Conservation (phyloP, 202 grass and related monocot genomes). For the Elaeis oleifera region DNA sequence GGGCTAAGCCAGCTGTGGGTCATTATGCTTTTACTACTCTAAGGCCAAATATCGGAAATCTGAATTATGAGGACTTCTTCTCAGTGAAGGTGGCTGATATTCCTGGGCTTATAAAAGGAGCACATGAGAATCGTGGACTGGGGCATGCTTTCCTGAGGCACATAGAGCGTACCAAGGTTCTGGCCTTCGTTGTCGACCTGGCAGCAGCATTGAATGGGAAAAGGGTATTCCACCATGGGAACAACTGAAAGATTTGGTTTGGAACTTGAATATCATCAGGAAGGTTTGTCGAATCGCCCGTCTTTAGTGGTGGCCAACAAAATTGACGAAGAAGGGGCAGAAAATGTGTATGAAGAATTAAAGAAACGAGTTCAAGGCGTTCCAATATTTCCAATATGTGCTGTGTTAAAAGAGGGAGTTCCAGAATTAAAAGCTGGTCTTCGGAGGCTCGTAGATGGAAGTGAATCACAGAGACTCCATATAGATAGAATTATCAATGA, state of each 20-base stretch:
- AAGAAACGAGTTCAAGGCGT: constrained; percentile 55
- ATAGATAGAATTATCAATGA: constrained; percentile 44
- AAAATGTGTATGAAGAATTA: constrained; percentile 46
- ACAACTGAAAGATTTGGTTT: constrained; percentile 59
- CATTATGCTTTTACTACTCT: constrained; percentile 91
- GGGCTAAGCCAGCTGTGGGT: constrained; percentile 56
- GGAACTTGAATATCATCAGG: constrained; percentile 76
- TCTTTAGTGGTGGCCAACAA: constrained; percentile 85
- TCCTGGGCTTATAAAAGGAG: constrained; percentile 86
- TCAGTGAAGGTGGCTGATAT: constrained; percentile 87
- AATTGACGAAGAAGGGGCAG: constrained; percentile 77
- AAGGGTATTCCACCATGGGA: constrained; percentile 83
- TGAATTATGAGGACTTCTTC: constrained; percentile 71
- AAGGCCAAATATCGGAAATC: constrained; percentile 80
- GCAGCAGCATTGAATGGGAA: constrained; percentile 47
- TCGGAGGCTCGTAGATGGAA: constrained; percentile 61
- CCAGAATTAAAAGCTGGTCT: constrained; percentile 62
- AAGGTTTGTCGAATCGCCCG: constrained; percentile 63
- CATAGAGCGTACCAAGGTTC: constrained; percentile 86
- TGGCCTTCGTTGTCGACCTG: constrained; percentile 76
- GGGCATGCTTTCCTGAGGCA: constrained; percentile 96
- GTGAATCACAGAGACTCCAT: constrained; percentile 32
- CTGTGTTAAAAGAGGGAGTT: constrained; percentile 71
- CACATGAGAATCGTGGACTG: constrained; percentile 72
- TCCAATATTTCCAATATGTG: constrained; percentile 71